A percentile compares a stretch with the other conserved stretches of the same genome.
phyloP scores from a whole-genome alignment of 2,329 filamentous ascomycete genomes.

The Fusarium nurragi region DNA sequence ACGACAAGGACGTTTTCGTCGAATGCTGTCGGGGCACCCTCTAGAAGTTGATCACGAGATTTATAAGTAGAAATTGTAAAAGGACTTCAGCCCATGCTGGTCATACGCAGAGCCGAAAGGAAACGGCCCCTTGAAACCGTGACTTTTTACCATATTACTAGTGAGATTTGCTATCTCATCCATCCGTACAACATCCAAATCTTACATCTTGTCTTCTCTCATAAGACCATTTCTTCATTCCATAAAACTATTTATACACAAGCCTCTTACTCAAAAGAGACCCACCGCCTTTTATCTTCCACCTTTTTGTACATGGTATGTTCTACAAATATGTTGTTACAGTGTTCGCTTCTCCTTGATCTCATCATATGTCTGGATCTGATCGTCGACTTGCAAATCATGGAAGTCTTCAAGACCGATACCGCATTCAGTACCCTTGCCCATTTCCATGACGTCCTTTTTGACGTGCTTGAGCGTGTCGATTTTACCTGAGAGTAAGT shows the following conservation, averaged over 20 bases:
- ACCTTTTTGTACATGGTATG: conserved; percentile 37
- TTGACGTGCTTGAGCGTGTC: conserved; percentile 89
- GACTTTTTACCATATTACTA: conserved; percentile 3
- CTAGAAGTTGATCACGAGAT: conserved; percentile 51
- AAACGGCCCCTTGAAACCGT: background rate
- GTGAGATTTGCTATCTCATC: conserved; percentile 15
- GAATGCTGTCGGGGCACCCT: conserved; percentile 59
- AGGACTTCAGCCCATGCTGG: background rate
- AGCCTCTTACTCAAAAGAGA: background rate
- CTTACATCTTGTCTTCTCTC: conserved; percentile 6
- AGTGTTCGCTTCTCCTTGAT: conserved; percentile 73
- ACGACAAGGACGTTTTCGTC: conserved; percentile 64
- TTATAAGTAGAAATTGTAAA: background rate
- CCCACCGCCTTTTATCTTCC: conserved; percentile 6
- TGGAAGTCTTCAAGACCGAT: conserved; percentile 85
- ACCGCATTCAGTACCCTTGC: conserved; percentile 93
- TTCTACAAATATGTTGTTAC: conserved; percentile 48
- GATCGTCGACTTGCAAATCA: conserved; percentile 81
- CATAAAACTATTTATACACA: conserved; percentile 28
- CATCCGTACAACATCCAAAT: conserved; percentile 1
- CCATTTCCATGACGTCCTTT: conserved; percentile 89
- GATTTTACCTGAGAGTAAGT: conserved; percentile 69
- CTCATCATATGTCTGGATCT: conserved; percentile 88
- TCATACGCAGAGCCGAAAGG: background rate
- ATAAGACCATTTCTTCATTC: conserved; percentile 18